Evolutionary conservation across 805 yeast genomes (phyloP).

Genomic region (Spathaspora sp.): DNA sequence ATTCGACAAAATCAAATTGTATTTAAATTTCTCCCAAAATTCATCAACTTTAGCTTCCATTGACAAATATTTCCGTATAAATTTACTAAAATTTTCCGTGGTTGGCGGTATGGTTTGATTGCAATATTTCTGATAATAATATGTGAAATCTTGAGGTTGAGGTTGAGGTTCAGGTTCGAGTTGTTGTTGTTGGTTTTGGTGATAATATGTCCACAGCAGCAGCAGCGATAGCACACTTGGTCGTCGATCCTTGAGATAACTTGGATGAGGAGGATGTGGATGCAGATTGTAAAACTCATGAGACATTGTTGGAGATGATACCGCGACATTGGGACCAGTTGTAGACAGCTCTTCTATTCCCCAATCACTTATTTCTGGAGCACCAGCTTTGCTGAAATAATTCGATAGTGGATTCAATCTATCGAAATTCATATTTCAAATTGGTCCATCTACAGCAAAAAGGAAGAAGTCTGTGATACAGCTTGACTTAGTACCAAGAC

Average conservation of each 20-base stretch:
- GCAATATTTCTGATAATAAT: neutral
- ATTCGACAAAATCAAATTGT: slow-evolving; percentile 33
- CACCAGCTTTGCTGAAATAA: slow-evolving; percentile 10
- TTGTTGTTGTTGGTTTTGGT: neutral
- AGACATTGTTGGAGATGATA: neutral
- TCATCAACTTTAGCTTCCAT: slow-evolving; percentile 12
- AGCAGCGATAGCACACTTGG: neutral
- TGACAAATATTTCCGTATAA: slow-evolving; percentile 25
- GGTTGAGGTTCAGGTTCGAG: neutral
- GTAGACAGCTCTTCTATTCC: slow-evolving; percentile 27
- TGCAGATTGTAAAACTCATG: neutral
- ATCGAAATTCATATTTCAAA: slow-evolving; percentile 22
- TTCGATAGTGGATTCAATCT: slow-evolving; percentile 22
- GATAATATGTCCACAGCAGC: neutral
- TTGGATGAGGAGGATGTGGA: slow-evolving; percentile 1
- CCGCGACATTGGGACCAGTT: neutral
- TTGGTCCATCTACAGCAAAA: neutral
- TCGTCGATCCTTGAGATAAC: neutral
- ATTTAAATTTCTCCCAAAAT: slow-evolving; percentile 41
- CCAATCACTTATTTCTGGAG: slow-evolving; percentile 27
- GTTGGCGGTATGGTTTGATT: slow-evolving; percentile 1
- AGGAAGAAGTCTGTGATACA: neutral
- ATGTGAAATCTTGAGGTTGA: neutral
- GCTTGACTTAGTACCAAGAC: neutral
- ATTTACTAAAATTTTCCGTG: slow-evolving; percentile 20